These are phyloP conservation scores for Monilinia polystroma DNA, from an alignment of 2,329 filamentous ascomycete genomes.

Conservation along the genomic window DNA sequence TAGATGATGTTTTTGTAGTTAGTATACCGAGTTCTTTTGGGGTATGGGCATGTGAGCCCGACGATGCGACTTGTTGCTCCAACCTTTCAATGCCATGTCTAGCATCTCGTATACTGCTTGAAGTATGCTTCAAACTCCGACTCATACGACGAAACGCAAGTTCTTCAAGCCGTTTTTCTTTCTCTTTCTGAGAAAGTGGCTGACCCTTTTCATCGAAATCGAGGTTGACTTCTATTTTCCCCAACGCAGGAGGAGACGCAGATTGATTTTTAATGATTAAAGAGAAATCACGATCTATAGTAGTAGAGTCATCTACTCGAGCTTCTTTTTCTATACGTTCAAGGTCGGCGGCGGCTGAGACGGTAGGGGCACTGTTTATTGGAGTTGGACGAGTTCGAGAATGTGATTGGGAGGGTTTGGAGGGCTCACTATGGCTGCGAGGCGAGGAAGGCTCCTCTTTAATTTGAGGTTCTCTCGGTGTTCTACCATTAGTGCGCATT, in stretches of 20 bases:
- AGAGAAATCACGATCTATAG: conserved; percentile 29
- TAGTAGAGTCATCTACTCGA: conserved; percentile 37
- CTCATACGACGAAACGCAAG: conserved; percentile 52
- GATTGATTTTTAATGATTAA: conserved; percentile 8
- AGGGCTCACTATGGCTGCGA: conserved; percentile 7
- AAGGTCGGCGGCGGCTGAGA: conserved; percentile 36
- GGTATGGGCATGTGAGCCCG: conserved; percentile 33
- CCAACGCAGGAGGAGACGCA: conserved; percentile 12
- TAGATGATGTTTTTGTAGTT: conserved; percentile 5
- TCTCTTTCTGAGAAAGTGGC: conserved; percentile 36
- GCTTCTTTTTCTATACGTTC: conserved; percentile 34
- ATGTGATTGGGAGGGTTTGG: conserved; percentile 8
- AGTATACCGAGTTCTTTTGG: conserved; percentile 7
- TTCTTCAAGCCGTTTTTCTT: conserved; percentile 42
- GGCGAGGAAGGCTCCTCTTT: conserved; percentile 16
- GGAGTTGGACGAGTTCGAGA: conserved; percentile 22
- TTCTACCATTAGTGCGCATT: conserved; percentile 8
- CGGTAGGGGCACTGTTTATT: conserved; percentile 32
- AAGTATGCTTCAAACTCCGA: conserved; percentile 51
- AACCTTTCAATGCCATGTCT: conserved; percentile 59
- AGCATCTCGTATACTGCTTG: conserved; percentile 53
- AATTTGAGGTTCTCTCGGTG: conserved; percentile 14
- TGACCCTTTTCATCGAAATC: conserved; percentile 31
- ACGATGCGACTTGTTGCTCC: conserved; percentile 49
- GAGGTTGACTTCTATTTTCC: conserved; percentile 23